A percentile compares a stretch with the other conserved stretches of the same genome.
phyloP scores from a whole-genome alignment of 768 basidiomycete species.

The Pleurotus platypus region DNA sequence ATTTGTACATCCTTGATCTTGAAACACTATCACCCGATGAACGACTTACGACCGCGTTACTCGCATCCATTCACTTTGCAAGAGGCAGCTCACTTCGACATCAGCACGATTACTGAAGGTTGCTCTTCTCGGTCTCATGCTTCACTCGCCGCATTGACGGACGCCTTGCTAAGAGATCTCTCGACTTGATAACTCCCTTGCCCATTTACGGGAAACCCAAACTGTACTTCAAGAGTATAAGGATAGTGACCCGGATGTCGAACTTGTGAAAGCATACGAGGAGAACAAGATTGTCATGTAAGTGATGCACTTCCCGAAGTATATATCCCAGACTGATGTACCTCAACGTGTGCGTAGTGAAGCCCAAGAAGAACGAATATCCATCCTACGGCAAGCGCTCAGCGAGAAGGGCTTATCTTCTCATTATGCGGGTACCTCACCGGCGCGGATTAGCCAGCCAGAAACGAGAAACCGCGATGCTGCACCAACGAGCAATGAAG shows the following conservation, averaged over 20 bases:
- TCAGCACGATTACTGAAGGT: constrained; percentile 73
- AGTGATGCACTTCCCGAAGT: constrained; percentile 15
- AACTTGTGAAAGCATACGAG: constrained; percentile 54
- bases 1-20: neutral
- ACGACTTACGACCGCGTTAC: constrained; percentile 57
- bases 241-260: constrained; percentile 39
- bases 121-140: neutral
- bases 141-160: constrained; percentile 3
- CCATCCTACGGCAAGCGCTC: constrained; percentile 64
- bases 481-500: neutral
- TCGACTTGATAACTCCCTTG: constrained; percentile 69
- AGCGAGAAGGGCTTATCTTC: constrained; percentile 50
- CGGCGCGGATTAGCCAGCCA: no score
- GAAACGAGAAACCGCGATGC: neutral
- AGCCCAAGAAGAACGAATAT: constrained; percentile 75
- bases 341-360: constrained; percentile 37
- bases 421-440: no score
- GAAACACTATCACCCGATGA: constrained; percentile 41
- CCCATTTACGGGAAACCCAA: constrained; percentile 63
- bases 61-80: constrained; percentile 71
- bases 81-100: constrained; percentile 63
- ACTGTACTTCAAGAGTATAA: constrained; percentile 46
- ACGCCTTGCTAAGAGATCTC: constrained; percentile 55
- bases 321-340: neutral
- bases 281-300: constrained; percentile 78